Base-by-base conservation (phyloP, 2,329 filamentous ascomycete genomes). In the Fusarium ambrosium region DNA sequence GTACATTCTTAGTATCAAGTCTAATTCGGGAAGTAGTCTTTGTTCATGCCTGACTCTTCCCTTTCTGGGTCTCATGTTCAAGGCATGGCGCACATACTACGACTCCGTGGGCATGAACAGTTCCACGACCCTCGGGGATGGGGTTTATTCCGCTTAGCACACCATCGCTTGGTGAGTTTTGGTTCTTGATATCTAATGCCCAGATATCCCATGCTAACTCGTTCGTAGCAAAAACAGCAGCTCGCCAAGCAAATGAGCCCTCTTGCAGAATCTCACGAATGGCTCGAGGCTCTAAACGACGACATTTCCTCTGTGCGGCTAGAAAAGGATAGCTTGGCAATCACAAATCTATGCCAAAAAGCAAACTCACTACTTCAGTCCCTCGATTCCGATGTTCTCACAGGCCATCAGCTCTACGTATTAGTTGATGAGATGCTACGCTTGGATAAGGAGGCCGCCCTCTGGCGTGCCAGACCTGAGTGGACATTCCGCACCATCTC, bases 81-180 rank as follows among this genome's bases (percentile, higher is more conserved):
- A 64, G 83, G 83, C 18, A 85, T 85, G 82, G 82, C 82, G 5
- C 82, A 84, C 32, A 83, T 85, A 10, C 73, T 85, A 32, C 77
- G 83, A 20, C 74, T 84, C 1, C 79, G 83, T 18, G 83, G 83
- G 10, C 71, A 78, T 32, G 77, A 82, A 18, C 79, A 82, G 55
- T 78, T 85, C 27, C 76, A 84, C 48, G 78, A 78, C 59, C 66
- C 83, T 29, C 80, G 84, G 27, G 82, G 82, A 20, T 85, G 83
- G 84, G 80, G 82, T 45, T 74, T 85, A 4, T 85, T 85, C 62
- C 79, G 83, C 18, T 77, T 85, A 34, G 82, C 82, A 22, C 82
- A 85, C 56, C 84, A 85, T 62, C 75, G 83, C 8, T 69, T 85
- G 27, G 78, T 79, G 58, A 55, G 70, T 20, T 29, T 13, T 2